Evolutionary conservation across 2,329 filamentous ascomycete genomes (phyloP).

Genomic region (Cytospora schulzeri): DNA sequence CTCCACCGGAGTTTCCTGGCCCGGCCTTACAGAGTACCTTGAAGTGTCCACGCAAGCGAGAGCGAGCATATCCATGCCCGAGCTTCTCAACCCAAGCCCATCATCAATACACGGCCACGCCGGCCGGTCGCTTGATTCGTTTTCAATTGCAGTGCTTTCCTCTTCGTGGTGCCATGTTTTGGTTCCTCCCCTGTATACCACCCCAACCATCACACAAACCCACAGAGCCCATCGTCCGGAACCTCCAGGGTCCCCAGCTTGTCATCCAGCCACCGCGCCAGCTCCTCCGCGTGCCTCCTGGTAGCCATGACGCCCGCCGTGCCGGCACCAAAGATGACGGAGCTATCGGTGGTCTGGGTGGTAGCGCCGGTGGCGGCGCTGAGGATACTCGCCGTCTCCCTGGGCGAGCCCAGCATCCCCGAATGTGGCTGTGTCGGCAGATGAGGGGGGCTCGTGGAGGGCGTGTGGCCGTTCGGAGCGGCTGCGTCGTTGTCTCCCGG

Average conservation of each 20-base stretch:
- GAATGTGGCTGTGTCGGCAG: conserved; percentile 32
- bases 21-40: neutral
- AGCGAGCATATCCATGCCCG: neutral
- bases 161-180: neutral
- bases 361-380: conserved; percentile 47
- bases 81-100: neutral
- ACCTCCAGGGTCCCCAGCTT: conserved; percentile 56
- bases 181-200: no score
- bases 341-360: conserved; percentile 33
- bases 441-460: conserved; percentile 33
- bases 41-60: neutral
- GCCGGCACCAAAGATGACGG: conserved; percentile 39
- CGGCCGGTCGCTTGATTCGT: neutral
- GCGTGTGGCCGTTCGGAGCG: conserved; percentile 20
- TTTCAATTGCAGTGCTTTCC: neutral
- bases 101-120: neutral
- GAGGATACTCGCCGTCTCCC: conserved; percentile 50
- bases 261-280: conserved; percentile 62
- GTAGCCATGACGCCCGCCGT: conserved; percentile 52
- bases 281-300: conserved; percentile 59
- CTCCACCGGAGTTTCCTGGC: no score
- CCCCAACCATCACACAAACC: conserved; percentile 3
- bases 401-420: conserved; percentile 35
- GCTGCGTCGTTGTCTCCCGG: conserved; percentile 1
- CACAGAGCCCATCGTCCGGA: conserved; percentile 53